phyloP scores from a whole-genome alignment of 2,329 filamentous ascomycete genomes.

The Simplicillium aogashimaense region DNA sequence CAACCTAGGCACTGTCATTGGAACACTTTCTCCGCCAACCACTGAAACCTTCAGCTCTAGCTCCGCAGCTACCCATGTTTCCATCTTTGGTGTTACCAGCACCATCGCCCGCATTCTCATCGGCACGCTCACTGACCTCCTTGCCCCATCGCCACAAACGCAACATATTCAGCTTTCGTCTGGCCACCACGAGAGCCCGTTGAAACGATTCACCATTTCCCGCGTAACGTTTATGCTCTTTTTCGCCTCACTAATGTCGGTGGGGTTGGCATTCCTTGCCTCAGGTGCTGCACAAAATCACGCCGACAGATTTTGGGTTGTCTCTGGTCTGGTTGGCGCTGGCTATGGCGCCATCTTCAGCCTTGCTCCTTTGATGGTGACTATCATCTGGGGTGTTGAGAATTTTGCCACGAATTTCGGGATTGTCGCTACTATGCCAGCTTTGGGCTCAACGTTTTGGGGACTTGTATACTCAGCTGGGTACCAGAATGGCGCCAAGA shows the following conservation, averaged over 20 bases:
- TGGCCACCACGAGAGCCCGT: conserved; percentile 13
- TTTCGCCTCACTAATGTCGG: conserved; percentile 62
- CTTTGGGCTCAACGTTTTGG: conserved; percentile 81
- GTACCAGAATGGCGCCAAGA: conserved; percentile 58
- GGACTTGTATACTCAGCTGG: conserved; percentile 77
- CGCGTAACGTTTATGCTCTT: conserved; percentile 71
- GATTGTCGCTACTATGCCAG: conserved; percentile 85
- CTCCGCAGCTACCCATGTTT: conserved; percentile 78
- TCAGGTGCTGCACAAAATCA: conserved; percentile 66
- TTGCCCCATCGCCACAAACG: conserved; percentile 60
- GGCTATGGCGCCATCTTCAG: conserved; percentile 91
- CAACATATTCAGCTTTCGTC: conserved; percentile 40
- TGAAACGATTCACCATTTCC: conserved; percentile 51
- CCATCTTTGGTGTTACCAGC: conserved; percentile 81
- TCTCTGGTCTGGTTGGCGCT: conserved; percentile 75
- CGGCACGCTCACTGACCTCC: conserved; percentile 77
- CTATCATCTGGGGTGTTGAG: conserved; percentile 97
- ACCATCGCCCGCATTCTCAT: conserved; percentile 86
- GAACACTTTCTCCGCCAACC: conserved; percentile 62
- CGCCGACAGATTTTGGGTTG: conserved; percentile 71
- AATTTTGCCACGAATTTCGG: conserved; percentile 99
- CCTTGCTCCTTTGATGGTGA: conserved; percentile 82
- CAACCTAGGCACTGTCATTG: conserved; percentile 88
- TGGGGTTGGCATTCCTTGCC: conserved; percentile 70
- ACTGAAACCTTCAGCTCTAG: conserved; percentile 34